These are phyloP conservation scores for Astrocystis sublimbata DNA, from an alignment of 495 filamentous ascomycete genomes.

Conservation along the genomic window DNA sequence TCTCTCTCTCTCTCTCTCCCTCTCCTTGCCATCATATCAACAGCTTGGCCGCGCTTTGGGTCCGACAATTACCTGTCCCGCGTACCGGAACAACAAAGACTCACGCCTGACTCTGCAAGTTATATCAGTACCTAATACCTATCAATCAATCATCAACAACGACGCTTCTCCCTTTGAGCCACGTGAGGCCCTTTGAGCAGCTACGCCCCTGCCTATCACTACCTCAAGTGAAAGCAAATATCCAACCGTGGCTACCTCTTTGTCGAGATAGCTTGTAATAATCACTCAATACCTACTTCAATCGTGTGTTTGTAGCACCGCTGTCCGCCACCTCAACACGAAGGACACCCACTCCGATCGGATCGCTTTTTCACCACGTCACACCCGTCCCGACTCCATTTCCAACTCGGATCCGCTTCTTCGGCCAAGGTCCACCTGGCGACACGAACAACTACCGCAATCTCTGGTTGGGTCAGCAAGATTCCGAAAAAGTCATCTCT, in stretches of 20 bases:
- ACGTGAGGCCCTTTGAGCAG: conserved; percentile 31
- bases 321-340: conserved; percentile 26
- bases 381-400: conserved; percentile 25
- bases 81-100: conserved; percentile 23
- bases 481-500: conserved; percentile 32
- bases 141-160: conserved; percentile 24
- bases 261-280: conserved; percentile 28
- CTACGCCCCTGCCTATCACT: conserved; percentile 22
- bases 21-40: conserved; percentile 18
- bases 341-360: conserved; percentile 43
- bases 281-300: conserved; percentile 35
- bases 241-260: conserved; percentile 18
- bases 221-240: conserved; percentile 25
- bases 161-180: conserved; percentile 34
- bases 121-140: conserved; percentile 30
- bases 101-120: conserved; percentile 26
- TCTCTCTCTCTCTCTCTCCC: too few relatives aligned
- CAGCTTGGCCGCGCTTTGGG: conserved; percentile 31
- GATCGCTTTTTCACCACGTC: conserved; percentile 49
- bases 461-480: conserved; percentile 21
- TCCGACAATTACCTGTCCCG: conserved; percentile 17
- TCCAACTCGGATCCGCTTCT: conserved; percentile 28
- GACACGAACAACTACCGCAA: conserved; percentile 22
- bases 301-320: conserved; percentile 21
- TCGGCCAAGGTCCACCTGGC: conserved; percentile 25